Conservation (phyloP, 306 rosid species). For the Coriaria nepalensis region DNA sequence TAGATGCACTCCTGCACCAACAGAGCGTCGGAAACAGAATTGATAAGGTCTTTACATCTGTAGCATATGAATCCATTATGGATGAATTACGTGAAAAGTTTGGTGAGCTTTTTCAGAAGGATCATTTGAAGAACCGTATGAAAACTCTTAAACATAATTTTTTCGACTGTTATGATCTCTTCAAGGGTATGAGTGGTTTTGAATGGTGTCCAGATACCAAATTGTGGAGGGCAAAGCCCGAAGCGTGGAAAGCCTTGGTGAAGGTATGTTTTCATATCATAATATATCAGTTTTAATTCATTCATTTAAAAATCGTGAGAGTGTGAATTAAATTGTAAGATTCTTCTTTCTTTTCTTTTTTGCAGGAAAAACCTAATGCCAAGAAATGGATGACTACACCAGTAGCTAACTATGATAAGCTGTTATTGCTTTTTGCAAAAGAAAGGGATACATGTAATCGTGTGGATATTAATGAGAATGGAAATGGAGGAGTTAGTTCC, state of each 20-base stretch:
- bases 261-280: constrained; percentile 4
- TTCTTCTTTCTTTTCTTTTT: too few species aligned
- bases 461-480: background rate
- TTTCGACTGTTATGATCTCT: constrained; percentile 13
- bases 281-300: background rate
- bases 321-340: background rate
- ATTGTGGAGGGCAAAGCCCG: constrained; percentile 19
- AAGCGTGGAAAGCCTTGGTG: constrained; percentile 14
- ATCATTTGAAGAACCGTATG: constrained; percentile 20
- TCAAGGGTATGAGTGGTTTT: constrained; percentile 13
- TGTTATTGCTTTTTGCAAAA: constrained; percentile 14
- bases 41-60: constrained; percentile 15
- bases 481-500: background rate
- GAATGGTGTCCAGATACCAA: constrained; percentile 13
- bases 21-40: constrained; percentile 16
- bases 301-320: too few species aligned
- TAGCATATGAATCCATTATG: constrained; percentile 11
- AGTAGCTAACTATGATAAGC: constrained; percentile 16
- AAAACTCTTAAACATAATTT: constrained; percentile 19
- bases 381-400: constrained; percentile 21
- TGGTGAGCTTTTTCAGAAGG: constrained; percentile 15
- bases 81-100: constrained; percentile 16
- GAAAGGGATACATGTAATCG: constrained; percentile 1
- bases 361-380: constrained; percentile 18
- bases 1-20: constrained; percentile 15